phyloP scores from a whole-genome alignment of 2,329 filamentous ascomycete species.

The Apiospora pterosperma region DNA sequence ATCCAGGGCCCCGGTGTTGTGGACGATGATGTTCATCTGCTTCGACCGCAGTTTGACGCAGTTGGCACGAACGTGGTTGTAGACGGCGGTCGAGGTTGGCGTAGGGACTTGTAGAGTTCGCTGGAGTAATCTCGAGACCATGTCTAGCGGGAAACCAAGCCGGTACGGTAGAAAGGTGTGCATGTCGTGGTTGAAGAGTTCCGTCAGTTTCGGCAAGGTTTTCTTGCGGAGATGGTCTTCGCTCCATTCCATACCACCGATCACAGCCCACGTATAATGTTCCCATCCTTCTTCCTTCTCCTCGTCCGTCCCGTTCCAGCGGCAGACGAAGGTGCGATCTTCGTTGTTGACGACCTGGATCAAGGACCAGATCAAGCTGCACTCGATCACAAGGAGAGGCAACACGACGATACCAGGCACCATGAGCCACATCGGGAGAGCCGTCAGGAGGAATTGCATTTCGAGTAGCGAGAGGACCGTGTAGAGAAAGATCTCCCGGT shows the following conservation, averaged over 20 bases:
- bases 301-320: neutral
- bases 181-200: constrained; percentile 36
- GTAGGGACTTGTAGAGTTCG: constrained; percentile 28
- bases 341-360: constrained; percentile 12
- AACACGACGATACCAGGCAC: constrained; percentile 15
- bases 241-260: constrained; percentile 13
- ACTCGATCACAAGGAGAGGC: constrained; percentile 14
- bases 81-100: constrained; percentile 27
- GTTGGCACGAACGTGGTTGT: constrained; percentile 31
- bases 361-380: constrained; percentile 13
- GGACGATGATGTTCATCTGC: constrained; percentile 36
- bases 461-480: constrained; percentile 15
- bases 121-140: constrained; percentile 34
- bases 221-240: constrained; percentile 20
- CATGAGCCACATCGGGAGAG: constrained; percentile 15
- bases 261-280: constrained; percentile 13
- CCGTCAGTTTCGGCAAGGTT: constrained; percentile 31
- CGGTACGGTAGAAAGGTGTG: constrained; percentile 48
- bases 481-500: constrained; percentile 11
- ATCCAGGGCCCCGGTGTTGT: constrained; percentile 36
- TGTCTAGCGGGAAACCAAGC: constrained; percentile 51
- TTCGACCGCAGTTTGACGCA: constrained; percentile 29
- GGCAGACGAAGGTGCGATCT: constrained; percentile 7
- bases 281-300: constrained; percentile 6
- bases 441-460: constrained; percentile 14